phyloP scores from a whole-genome alignment of 208 protist genomes.

The Trypanosoma scelopori region DNA sequence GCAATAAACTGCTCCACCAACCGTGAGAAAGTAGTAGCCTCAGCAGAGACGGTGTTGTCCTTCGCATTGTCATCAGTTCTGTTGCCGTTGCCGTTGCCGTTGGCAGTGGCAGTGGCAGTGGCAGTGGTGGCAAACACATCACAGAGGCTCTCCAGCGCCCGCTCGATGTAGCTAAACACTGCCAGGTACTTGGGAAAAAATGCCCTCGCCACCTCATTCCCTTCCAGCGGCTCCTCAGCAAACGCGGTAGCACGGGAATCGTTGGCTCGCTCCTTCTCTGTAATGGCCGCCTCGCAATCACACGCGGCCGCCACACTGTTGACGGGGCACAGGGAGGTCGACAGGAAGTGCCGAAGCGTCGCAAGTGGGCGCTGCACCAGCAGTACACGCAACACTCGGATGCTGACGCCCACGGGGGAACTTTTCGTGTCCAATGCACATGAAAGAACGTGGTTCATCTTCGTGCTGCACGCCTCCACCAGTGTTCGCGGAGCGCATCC shows the following conservation, averaged over 20 bases:
- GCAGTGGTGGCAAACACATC: conserved; percentile 1
- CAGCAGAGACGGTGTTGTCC: background rate
- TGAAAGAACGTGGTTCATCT: conserved; percentile 19
- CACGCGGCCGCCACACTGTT: conserved; percentile 19
- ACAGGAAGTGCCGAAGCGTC: conserved; percentile 33
- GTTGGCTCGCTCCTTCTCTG: conserved; percentile 29
- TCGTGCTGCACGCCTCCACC: conserved; percentile 20
- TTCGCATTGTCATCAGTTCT: no score
- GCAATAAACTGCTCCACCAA: conserved; percentile 25
- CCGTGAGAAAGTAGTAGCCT: background rate
- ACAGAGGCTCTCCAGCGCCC: conserved; percentile 33
- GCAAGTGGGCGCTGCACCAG: conserved; percentile 34
- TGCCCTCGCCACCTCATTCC: conserved; percentile 19
- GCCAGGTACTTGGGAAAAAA: conserved; percentile 47
- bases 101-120: no score
- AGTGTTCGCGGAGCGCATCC: background rate
- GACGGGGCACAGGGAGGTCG: conserved; percentile 25
- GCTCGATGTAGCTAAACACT: conserved; percentile 36
- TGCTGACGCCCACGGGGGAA: conserved; percentile 9
- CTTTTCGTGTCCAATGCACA: conserved; percentile 17
- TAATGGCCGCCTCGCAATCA: conserved; percentile 38
- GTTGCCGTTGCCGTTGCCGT: no score
- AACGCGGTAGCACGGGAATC: conserved; percentile 9
- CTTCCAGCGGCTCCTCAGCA: conserved; percentile 21
- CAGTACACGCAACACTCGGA: conserved; percentile 23